Conservation (phyloP, 2,329 filamentous ascomycete species). For the Colletotrichum euphorbiae region DNA sequence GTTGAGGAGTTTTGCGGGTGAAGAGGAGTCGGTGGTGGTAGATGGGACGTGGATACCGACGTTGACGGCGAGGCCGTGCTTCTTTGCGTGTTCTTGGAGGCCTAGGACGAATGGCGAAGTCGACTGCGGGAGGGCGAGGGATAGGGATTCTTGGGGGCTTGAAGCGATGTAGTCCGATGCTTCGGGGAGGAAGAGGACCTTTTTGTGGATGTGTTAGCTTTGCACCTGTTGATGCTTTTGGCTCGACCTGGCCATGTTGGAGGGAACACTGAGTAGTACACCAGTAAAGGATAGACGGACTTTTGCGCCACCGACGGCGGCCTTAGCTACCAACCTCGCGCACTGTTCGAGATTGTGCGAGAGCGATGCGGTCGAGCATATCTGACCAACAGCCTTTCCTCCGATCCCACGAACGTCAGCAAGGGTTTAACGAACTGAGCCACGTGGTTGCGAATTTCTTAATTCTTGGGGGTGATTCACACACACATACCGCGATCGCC, state of each 20-base stretch:
- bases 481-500: constrained; percentile 46
- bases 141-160: constrained; percentile 74
- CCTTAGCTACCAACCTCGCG: constrained; percentile 76
- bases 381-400: constrained; percentile 83
- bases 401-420: constrained; percentile 19
- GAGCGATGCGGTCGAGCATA: constrained; percentile 86
- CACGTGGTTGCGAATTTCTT: constrained; percentile 6
- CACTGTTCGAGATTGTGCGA: constrained; percentile 84
- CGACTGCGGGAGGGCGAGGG: constrained; percentile 75
- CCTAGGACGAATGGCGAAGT: constrained; percentile 81
- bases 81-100: constrained; percentile 74
- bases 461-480: not conserved
- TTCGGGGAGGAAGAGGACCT: constrained; percentile 92
- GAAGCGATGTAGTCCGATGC: constrained; percentile 88
- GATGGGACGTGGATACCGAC: constrained; percentile 87
- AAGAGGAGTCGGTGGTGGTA: constrained; percentile 46
- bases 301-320: constrained; percentile 81
- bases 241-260: no score
- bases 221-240: no score
- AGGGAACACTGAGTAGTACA: not conserved
- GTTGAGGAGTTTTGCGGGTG: constrained; percentile 59
- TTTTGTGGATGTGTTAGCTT: not conserved
- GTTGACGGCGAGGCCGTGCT: constrained; percentile 77
- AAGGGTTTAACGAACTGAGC: not conserved
- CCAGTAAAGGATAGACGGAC: constrained; percentile 54